phyloP scores from a whole-genome alignment of 2,329 filamentous ascomycete species.

The Curvularia sp. region DNA sequence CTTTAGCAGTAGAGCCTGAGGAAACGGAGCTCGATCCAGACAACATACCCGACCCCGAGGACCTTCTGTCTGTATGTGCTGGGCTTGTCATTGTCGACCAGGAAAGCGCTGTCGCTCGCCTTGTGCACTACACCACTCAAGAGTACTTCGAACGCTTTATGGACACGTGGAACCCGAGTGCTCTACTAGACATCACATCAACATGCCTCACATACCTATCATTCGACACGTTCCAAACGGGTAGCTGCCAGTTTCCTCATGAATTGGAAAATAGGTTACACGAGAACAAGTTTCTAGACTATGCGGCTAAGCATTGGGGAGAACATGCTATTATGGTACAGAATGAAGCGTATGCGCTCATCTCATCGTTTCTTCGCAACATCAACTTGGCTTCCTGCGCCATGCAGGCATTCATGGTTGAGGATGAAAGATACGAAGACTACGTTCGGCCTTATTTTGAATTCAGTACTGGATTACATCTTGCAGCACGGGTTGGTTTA shows the following conservation, averaged over 20 bases:
- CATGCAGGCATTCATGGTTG: too few relatives aligned
- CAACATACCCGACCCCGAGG: not conserved
- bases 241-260: not conserved
- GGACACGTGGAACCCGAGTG: not conserved
- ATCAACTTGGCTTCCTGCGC: not conserved
- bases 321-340: slow-evolving; percentile 22
- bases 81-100: not conserved
- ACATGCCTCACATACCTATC: slow-evolving; percentile 42
- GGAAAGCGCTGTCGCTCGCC: not conserved
- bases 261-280: slow-evolving; percentile 24
- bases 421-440: too few relatives aligned
- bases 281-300: slow-evolving; percentile 34
- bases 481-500: not conserved
- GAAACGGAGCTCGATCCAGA: slow-evolving; percentile 15
- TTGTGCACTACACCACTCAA: not conserved
- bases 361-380: not conserved
- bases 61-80: not conserved
- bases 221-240: slow-evolving; percentile 29
- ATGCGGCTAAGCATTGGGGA: slow-evolving; percentile 38
- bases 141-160: not conserved
- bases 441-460: too few relatives aligned
- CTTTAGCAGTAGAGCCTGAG: slow-evolving; percentile 20
- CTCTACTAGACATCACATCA: not conserved
- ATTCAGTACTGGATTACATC: not conserved
- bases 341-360: not conserved